Evolutionary conservation across 768 basidiomycete species (phyloP).

Genomic region (Boletus pseudo-olivaceus): DNA sequence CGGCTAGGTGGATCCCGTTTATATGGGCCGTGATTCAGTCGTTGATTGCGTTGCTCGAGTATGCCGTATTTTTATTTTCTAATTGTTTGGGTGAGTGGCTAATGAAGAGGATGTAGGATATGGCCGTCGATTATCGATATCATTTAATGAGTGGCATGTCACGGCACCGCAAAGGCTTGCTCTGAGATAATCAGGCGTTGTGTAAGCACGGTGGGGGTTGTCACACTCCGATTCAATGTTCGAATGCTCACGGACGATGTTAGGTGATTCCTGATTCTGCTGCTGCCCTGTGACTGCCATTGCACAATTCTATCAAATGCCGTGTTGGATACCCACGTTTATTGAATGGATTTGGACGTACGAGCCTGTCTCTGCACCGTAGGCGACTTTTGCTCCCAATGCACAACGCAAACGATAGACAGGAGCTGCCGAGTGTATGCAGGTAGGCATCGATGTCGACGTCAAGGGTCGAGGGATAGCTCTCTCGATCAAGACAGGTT

Average conservation of each 20-base stretch:
- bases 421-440: not conserved
- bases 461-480: conserved; percentile 9
- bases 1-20: conserved; percentile 38
- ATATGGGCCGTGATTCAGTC: conserved; percentile 40
- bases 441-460: conserved; percentile 2
- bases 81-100: not conserved
- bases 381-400: not conserved
- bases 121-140: conserved; percentile 44
- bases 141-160: conserved; percentile 22
- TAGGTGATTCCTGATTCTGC: not conserved
- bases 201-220: not conserved
- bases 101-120: conserved; percentile 26
- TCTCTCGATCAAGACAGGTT: conserved; percentile 5
- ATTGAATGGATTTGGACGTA: not conserved
- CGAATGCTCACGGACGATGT: not conserved
- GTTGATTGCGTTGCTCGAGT: conserved; percentile 41
- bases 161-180: too few species aligned
- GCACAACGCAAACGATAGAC: not conserved
- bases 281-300: not conserved
- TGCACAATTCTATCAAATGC: not conserved
- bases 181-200: too few species aligned
- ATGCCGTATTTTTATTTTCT: not conserved
- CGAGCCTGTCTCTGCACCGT: not conserved
- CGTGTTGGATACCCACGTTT: not conserved
- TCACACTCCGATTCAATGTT: not conserved